Evolutionary conservation across 768 basidiomycete species (phyloP).

Genomic region (Lanmaoa pseudosensibilis): DNA sequence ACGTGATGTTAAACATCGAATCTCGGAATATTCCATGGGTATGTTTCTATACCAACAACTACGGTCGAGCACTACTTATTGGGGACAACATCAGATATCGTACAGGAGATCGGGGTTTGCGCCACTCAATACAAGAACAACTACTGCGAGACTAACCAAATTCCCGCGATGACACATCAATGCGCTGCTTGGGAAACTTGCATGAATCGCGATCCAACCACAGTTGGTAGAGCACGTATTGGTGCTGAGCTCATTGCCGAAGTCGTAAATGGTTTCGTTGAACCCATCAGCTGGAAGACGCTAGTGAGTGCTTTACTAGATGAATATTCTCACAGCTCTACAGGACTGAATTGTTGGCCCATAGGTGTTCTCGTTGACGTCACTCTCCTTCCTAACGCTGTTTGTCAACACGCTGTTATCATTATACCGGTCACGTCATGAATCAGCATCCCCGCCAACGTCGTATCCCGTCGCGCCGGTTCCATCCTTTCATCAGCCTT

Average conservation of each 20-base stretch:
- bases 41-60: slow-evolving; percentile 17
- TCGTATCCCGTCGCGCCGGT: slow-evolving; percentile 42
- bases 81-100: slow-evolving; percentile 58
- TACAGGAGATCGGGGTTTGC: slow-evolving; percentile 91
- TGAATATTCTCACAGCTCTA: slow-evolving; percentile 13
- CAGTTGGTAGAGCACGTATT: slow-evolving; percentile 85
- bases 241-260: slow-evolving; percentile 95
- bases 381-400: slow-evolving; percentile 71
- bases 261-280: slow-evolving; percentile 94
- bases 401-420: slow-evolving; percentile 81
- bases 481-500: slow-evolving; percentile 47
- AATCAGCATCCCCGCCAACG: slow-evolving; percentile 40
- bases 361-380: slow-evolving; percentile 73
- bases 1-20: slow-evolving; percentile 83
- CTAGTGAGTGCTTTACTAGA: slow-evolving; percentile 54
- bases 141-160: slow-evolving; percentile 68
- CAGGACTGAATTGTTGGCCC: slow-evolving; percentile 17
- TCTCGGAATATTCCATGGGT: slow-evolving; percentile 90
- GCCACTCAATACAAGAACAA: slow-evolving; percentile 79
- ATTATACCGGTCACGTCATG: slow-evolving; percentile 69
- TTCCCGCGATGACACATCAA: slow-evolving; percentile 86
- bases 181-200: slow-evolving; percentile 91
- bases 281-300: slow-evolving; percentile 97
- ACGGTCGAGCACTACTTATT: slow-evolving; percentile 21
- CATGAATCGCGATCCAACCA: slow-evolving; percentile 92